Conservation (phyloP, 208 protist genomes). For the Angomonas deanei region DNA sequence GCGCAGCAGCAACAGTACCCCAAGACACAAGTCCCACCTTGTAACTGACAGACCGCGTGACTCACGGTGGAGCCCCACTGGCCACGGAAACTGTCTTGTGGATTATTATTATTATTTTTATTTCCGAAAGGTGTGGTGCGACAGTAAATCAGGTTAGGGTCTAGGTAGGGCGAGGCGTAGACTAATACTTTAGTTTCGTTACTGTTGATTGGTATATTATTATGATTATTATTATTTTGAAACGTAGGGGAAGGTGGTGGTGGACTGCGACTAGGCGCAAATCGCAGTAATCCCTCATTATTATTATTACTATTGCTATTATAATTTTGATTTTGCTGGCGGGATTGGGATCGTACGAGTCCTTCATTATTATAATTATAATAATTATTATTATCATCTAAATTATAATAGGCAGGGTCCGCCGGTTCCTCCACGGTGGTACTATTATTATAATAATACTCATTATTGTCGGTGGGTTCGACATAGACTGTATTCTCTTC, state of each 20-base stretch:
- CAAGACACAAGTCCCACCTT: slow-evolving; percentile 16
- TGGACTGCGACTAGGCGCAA: no score
- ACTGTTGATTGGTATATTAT: slow-evolving; percentile 1
- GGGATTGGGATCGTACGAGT: slow-evolving; percentile 1
- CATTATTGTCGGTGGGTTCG: not conserved
- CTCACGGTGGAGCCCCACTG: slow-evolving; percentile 19
- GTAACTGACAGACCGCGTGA: slow-evolving; percentile 12
- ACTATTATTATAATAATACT: not conserved
- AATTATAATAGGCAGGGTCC: no score
- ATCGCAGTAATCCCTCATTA: no score
- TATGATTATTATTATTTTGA: not conserved
- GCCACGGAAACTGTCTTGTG: not conserved
- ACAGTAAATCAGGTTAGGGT: slow-evolving; percentile 1
- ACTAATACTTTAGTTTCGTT: not conserved
- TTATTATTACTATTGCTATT: not conserved
- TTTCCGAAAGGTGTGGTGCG: not conserved
- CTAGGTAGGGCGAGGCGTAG: slow-evolving; percentile 6
- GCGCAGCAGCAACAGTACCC: slow-evolving; percentile 34
- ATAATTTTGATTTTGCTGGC: not conserved
- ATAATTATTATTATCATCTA: no score
- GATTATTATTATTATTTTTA: no score
- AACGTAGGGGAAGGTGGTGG: not conserved
- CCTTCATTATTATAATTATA: not conserved
- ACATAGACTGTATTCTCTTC: not conserved
- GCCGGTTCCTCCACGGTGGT: not conserved